Evolutionary conservation across 441 rosid species (phyloP).

Genomic region (Geranium incanum): DNA sequence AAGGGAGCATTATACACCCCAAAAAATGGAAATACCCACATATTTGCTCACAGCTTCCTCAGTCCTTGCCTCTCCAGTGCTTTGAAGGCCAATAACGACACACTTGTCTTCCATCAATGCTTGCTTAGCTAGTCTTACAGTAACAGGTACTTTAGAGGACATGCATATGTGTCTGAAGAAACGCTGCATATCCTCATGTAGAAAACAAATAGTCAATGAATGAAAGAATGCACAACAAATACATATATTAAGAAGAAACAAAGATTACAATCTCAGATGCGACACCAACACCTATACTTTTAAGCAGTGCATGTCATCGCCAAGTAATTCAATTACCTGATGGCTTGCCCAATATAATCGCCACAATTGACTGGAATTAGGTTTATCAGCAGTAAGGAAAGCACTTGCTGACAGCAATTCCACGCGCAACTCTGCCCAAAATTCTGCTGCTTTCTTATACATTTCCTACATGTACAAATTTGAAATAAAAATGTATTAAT

Average conservation of each 20-base stretch:
- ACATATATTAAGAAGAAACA: conserved; percentile 9
- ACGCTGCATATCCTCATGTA: conserved; percentile 50
- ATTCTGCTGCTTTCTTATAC: conserved; percentile 92
- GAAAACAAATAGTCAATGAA: conserved; percentile 16
- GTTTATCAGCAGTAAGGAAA: conserved; percentile 69
- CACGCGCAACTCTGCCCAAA: conserved; percentile 98
- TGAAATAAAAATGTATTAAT: neutral
- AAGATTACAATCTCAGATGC: neutral
- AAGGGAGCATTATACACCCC: conserved; percentile 16
- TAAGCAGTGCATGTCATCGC: conserved; percentile 15
- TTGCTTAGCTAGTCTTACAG: conserved; percentile 77
- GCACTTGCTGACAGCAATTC: conserved; percentile 93
- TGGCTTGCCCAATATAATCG: conserved; percentile 99
- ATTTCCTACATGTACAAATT: conserved; percentile 43
- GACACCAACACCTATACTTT: neutral
- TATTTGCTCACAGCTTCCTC: conserved; percentile 99
- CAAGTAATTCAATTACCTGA: conserved; percentile 53
- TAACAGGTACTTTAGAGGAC: conserved; percentile 97
- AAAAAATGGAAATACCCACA: conserved; percentile 40
- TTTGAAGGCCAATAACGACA: conserved; percentile 97
- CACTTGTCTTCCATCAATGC: conserved; percentile 73
- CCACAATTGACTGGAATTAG: conserved; percentile 86
- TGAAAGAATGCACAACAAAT: conserved; percentile 10
- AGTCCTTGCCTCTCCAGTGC: conserved; percentile 99
- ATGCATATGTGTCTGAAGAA: conserved; percentile 98